Evolutionary conservation across 345 rosid species (phyloP).

Genomic region (Citrus mangshanensis): DNA sequence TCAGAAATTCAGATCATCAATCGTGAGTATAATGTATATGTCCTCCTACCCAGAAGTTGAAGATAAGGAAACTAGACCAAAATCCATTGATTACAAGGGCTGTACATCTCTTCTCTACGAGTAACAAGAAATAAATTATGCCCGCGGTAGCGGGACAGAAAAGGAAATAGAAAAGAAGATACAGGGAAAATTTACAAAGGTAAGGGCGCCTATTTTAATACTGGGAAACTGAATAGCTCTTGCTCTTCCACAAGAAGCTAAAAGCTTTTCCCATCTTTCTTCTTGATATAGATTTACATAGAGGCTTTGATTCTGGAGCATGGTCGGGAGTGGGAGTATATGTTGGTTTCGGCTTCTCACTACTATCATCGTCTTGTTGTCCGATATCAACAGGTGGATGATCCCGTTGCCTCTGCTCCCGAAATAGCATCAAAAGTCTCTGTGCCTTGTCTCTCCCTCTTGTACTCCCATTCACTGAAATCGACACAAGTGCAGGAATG

Average conservation of each 20-base stretch:
- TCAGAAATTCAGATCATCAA: background rate
- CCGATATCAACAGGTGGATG: slow-evolving; percentile 41
- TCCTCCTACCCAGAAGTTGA: slow-evolving; percentile 17
- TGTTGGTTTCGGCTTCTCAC: slow-evolving; percentile 28
- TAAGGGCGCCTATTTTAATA: slow-evolving; percentile 24
- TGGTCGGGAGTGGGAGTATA: slow-evolving; percentile 19
- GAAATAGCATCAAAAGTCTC: slow-evolving; percentile 81
- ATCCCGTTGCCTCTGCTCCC: slow-evolving; percentile 88
- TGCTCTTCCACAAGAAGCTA: slow-evolving; percentile 85
- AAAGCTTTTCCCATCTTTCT: slow-evolving; percentile 70
- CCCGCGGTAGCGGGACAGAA: slow-evolving; percentile 21
- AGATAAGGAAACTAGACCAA: slow-evolving; percentile 8
- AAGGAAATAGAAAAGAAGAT: slow-evolving; percentile 30
- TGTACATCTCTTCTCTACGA: slow-evolving; percentile 59
- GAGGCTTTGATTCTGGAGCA: slow-evolving; percentile 51
- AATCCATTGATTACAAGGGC: slow-evolving; percentile 43
- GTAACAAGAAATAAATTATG: slow-evolving; percentile 22
- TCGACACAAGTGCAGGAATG: slow-evolving; percentile 86
- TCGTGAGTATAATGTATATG: slow-evolving; percentile 11
- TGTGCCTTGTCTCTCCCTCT: slow-evolving; percentile 90
- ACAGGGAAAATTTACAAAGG: slow-evolving; percentile 44
- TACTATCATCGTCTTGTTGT: slow-evolving; percentile 34
- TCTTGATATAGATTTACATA: slow-evolving; percentile 66
- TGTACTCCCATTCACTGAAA: slow-evolving; percentile 84
- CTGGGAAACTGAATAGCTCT: slow-evolving; percentile 73